These are phyloP conservation scores for Trifolium subterraneum DNA, from an alignment of 306 rosid genomes.

Conservation along the genomic window DNA sequence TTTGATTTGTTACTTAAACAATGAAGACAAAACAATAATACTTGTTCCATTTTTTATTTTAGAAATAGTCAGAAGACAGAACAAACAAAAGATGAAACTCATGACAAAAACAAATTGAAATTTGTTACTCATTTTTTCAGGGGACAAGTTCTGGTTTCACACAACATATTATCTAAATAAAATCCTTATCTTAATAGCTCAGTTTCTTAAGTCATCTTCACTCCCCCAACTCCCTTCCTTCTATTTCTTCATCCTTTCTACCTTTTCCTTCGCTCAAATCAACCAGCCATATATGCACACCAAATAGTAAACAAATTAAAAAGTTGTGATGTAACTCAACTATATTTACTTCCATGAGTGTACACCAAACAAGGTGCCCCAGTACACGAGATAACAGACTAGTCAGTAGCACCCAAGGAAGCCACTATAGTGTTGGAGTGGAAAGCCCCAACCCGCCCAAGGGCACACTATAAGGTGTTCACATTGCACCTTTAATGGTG, in stretches of 20 bases:
- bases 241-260: background rate
- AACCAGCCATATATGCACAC: background rate
- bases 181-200: background rate
- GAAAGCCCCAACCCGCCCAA: background rate
- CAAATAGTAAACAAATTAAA: background rate
- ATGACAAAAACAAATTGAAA: no score
- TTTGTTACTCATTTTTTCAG: background rate
- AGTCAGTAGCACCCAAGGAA: background rate
- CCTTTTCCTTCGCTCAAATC: background rate
- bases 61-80: background rate
- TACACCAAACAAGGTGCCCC: background rate
- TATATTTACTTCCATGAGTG: no score
- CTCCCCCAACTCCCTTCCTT: background rate
- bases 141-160: background rate
- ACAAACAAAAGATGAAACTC: background rate
- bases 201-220: background rate
- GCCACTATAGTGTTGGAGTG: background rate
- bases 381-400: background rate
- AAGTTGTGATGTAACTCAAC: background rate
- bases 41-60: background rate
- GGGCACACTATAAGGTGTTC: background rate
- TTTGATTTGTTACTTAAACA: conserved; percentile 1
- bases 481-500: background rate
- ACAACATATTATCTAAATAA: background rate
- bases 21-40: background rate